Percentiles rank a stretch among this genome's conserved stretches.
Conservation (phyloP, 352 stramenopile species). For the Pythium grandisporangium region DNA sequence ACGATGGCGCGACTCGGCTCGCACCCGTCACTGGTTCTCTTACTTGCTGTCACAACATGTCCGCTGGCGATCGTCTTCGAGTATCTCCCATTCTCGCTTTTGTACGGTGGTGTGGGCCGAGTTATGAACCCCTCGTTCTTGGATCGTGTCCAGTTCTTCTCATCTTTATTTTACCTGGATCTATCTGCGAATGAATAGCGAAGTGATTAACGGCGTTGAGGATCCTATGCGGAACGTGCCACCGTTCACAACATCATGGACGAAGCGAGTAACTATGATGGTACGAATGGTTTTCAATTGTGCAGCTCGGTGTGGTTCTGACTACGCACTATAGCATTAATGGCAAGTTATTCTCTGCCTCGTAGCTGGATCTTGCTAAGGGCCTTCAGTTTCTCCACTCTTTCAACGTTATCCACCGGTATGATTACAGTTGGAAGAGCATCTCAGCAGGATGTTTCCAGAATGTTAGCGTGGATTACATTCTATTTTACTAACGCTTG, state of each 20-base stretch:
- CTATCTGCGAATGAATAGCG: constrained; percentile 17
- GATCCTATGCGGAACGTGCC: constrained; percentile 45
- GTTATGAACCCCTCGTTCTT: not conserved
- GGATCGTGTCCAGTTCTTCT: not conserved
- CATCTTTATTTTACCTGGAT: too few relatives aligned
- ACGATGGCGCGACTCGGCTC: constrained; percentile 57
- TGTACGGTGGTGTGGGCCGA: constrained; percentile 23
- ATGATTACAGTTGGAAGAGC: too few relatives aligned
- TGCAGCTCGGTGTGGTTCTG: not conserved
- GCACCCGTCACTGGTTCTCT: constrained; percentile 62
- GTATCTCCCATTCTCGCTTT: constrained; percentile 71
- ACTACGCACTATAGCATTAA: too few relatives aligned
- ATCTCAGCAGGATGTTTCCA: too few relatives aligned
- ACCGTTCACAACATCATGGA: constrained; percentile 62
- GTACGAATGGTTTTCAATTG: constrained; percentile 12
- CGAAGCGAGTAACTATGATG: constrained; percentile 73
- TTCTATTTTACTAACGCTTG: not conserved
- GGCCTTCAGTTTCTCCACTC: constrained; percentile 72
- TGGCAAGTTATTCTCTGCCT: too few relatives aligned
- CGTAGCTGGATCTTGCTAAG: constrained; percentile 52
- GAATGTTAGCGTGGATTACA: too few relatives aligned
- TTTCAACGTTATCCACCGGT: constrained; percentile 78
- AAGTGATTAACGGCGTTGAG: constrained; percentile 63
- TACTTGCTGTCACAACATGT: constrained; percentile 48
- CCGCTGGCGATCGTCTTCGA: constrained; percentile 65